Base-by-base conservation (phyloP, 805 yeast genomes). In the Yarrowia sp. region DNA sequence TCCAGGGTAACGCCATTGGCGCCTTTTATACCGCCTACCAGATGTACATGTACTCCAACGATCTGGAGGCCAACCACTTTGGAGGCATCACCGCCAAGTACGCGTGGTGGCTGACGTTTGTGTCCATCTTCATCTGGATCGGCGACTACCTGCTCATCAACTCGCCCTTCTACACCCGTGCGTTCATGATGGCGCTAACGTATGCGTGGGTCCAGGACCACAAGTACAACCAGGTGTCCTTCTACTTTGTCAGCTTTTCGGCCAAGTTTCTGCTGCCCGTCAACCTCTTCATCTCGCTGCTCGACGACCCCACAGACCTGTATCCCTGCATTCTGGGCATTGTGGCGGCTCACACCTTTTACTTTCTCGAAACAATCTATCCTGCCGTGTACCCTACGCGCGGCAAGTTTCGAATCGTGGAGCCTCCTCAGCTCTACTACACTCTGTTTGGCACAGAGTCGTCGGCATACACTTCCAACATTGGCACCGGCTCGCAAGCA, bases 131-230 rank as follows among this genome's bases (percentile, higher is more conserved):
- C 42, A 59, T 59, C 52, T 59, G 65, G 65, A 16, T 59, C n/a
- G 65, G 65, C 16, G 65, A 59, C 42, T 65, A 65, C 22, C 48
- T 46, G 35, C 41, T 65, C 22, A 32, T 43, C 61, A 36, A 42
- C 52, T 42, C 41, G 22, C 61, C 61, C 15, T 41, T 50, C 22
- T 65, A 65, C 61, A 41, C 50, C 43, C 40, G 55, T 9, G 64
- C 78, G n/a, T 56, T 78, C 26, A 56, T 72, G 19, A 69, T 72
- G 67, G 82, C 82, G 2, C 58, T 80, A 65, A 71, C 77, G 4
- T 80, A 79, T 70, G 79, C 82, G 1, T 74, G 79, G 77, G 77
- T 79, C 14, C 82, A 81, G 72, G 78, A 76, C 36, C 71, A 74
- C 46, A 77, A 78, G 14, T 72, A 73, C 32, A 72, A 72, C 16